phyloP scores from a whole-genome alignment of 2,329 filamentous ascomycete genomes.

The Tolypocladium tropicale region DNA sequence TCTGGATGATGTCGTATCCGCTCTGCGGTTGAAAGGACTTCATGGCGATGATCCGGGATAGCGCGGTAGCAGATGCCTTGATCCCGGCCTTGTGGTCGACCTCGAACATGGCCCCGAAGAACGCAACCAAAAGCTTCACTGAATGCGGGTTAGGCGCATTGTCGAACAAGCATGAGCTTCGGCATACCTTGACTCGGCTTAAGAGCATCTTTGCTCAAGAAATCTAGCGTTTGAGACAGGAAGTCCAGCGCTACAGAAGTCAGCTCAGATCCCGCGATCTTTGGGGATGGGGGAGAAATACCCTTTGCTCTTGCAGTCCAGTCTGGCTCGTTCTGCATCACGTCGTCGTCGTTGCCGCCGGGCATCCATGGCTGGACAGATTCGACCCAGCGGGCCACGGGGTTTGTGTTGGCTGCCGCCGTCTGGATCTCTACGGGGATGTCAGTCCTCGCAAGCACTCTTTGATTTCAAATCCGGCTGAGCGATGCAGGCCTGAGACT shows the following conservation, averaged over 20 bases:
- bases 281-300: too few relatives aligned
- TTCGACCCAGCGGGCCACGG: conserved; percentile 44
- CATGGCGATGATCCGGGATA: conserved; percentile 39
- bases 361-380: conserved; percentile 46
- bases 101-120: conserved; percentile 49
- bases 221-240: conserved; percentile 40
- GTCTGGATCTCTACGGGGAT: conserved; percentile 30
- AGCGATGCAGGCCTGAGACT: too few relatives aligned
- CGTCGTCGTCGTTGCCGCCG: conserved; percentile 25
- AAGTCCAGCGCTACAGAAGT: conserved; percentile 39
- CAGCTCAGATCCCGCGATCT: neutral
- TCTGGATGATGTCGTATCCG: conserved; percentile 37
- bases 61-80: conserved; percentile 39
- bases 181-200: conserved; percentile 38
- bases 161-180: neutral
- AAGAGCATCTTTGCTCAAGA: conserved; percentile 33
- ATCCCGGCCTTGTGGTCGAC: conserved; percentile 51
- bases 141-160: neutral
- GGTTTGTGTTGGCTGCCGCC: conserved; percentile 30
- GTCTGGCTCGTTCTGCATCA: conserved; percentile 30
- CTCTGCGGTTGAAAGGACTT: conserved; percentile 38
- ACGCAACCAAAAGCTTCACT: conserved; percentile 38
- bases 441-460: conserved; percentile 4
- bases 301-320: conserved; percentile 44
- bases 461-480: rapidly evolving